Percentiles rank a stretch among this genome's conserved stretches.
These are phyloP conservation scores for Lactarius akahatsu DNA, from an alignment of 768 basidiomycete genomes.

Conservation along the genomic window DNA sequence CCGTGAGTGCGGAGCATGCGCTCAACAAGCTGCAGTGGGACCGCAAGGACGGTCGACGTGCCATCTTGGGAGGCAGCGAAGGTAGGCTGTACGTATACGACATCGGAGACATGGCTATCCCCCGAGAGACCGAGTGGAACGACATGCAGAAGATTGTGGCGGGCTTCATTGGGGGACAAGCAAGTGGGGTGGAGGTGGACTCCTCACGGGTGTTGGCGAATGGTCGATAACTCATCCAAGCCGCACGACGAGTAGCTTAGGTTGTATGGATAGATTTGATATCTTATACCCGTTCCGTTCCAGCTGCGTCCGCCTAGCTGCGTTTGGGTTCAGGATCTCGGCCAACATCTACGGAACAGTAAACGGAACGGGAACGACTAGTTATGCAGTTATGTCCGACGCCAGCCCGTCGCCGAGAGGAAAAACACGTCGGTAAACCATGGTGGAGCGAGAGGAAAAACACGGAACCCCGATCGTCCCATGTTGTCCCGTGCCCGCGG, in stretches of 20 bases:
- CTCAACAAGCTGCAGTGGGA: slow-evolving; percentile 98
- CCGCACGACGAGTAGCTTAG: not conserved
- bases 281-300: slow-evolving; percentile 19
- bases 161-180: slow-evolving; percentile 53
- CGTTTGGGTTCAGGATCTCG: not conserved
- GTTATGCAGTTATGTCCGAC: not conserved
- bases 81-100: slow-evolving; percentile 94
- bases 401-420: not conserved
- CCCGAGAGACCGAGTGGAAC: slow-evolving; percentile 90
- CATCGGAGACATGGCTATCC: slow-evolving; percentile 85
- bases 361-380: not conserved
- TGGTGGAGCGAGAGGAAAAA: not conserved
- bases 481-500: slow-evolving; percentile 26
- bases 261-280: slow-evolving; percentile 16
- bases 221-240: slow-evolving; percentile 34
- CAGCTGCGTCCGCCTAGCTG: not conserved
- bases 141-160: slow-evolving; percentile 87
- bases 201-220: slow-evolving; percentile 37
- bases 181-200: slow-evolving; percentile 38
- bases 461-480: slow-evolving; percentile 22
- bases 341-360: not conserved
- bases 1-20: slow-evolving; percentile 73
- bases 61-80: slow-evolving; percentile 88
- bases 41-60: slow-evolving; percentile 85
- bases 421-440: not conserved